phyloP scores from a whole-genome alignment of 2,329 filamentous ascomycete species.

The Beauveria pseudobassiana region DNA sequence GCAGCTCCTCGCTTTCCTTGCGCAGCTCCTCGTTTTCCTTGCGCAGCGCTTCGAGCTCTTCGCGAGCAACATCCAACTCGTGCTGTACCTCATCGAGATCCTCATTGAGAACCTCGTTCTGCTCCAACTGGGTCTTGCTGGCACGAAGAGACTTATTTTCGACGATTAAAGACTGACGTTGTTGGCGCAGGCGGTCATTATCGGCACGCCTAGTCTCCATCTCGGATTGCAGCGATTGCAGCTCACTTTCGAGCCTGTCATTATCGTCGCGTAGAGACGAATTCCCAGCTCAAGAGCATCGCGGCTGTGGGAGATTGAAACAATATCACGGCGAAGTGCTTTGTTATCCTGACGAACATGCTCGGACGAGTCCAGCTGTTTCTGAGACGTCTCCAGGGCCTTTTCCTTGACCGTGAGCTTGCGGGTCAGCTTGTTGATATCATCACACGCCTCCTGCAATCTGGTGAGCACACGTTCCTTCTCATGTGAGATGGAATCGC shows the following conservation, averaged over 20 bases:
- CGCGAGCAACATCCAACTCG: constrained; percentile 32
- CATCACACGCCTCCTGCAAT: constrained; percentile 52
- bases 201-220: constrained; percentile 34
- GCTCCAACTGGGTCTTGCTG: constrained; percentile 31
- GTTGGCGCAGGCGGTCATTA: constrained; percentile 32
- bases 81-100: constrained; percentile 32
- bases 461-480: constrained; percentile 58
- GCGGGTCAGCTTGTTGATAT: constrained; percentile 42
- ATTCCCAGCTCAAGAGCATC: constrained; percentile 31
- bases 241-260: constrained; percentile 28
- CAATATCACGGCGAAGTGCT: constrained; percentile 33
- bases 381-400: constrained; percentile 35
- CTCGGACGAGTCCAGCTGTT: constrained; percentile 33
- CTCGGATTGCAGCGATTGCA: constrained; percentile 30
- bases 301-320: constrained; percentile 30
- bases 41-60: not conserved
- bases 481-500: constrained; percentile 54
- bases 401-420: constrained; percentile 34
- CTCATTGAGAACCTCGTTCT: constrained; percentile 26
- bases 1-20: constrained; percentile 5
- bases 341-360: constrained; percentile 32
- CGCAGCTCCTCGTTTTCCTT: constrained; percentile 3
- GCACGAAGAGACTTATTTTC: constrained; percentile 39
- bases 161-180: constrained; percentile 34
- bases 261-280: constrained; percentile 34